Percentiles rank a stretch among this genome's conserved stretches.
Evolutionary conservation across 1,139 yeast genomes (phyloP).

Genomic region (Taphrina betulina): DNA sequence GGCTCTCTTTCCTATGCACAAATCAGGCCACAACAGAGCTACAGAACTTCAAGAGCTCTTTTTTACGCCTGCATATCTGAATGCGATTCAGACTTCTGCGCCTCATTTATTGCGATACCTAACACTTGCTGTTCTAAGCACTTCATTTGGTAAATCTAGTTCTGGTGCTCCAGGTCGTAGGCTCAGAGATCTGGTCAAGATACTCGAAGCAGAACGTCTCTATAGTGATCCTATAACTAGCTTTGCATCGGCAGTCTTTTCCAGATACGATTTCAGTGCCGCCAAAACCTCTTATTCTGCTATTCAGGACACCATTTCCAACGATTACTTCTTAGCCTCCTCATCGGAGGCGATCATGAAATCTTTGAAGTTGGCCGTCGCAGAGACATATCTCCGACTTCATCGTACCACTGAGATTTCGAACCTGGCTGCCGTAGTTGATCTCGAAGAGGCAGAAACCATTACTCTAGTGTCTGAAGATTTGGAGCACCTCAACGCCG

Average conservation of each 20-base stretch:
- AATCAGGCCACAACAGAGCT: slow-evolving; percentile 52
- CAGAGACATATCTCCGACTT: slow-evolving; percentile 56
- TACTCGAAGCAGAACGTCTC: slow-evolving; percentile 62
- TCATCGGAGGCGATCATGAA: slow-evolving; percentile 49
- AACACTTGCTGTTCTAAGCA: slow-evolving; percentile 55
- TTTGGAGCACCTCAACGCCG: slow-evolving; percentile 21
- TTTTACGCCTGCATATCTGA: slow-evolving; percentile 57
- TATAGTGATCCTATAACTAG: slow-evolving; percentile 61
- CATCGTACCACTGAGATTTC: slow-evolving; percentile 52
- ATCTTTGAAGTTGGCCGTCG: slow-evolving; percentile 52
- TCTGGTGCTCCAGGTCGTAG: slow-evolving; percentile 49
- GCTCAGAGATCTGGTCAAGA: slow-evolving; percentile 56
- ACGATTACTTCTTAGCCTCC: slow-evolving; percentile 57
- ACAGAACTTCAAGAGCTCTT: slow-evolving; percentile 50
- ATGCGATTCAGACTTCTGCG: slow-evolving; percentile 64
- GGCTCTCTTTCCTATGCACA: slow-evolving; percentile 58
- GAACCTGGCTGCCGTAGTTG: slow-evolving; percentile 50
- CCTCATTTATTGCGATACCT: slow-evolving; percentile 66
- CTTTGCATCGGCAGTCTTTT: slow-evolving; percentile 55
- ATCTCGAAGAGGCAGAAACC: slow-evolving; percentile 51
- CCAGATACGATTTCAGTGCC: slow-evolving; percentile 57
- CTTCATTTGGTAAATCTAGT: slow-evolving; percentile 36
- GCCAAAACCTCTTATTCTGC: slow-evolving; percentile 52
- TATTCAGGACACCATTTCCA: slow-evolving; percentile 50
- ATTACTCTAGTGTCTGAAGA: slow-evolving; percentile 5